Conservation (phyloP, 2,329 filamentous ascomycete genomes). For the Byssochlamys sp. region DNA sequence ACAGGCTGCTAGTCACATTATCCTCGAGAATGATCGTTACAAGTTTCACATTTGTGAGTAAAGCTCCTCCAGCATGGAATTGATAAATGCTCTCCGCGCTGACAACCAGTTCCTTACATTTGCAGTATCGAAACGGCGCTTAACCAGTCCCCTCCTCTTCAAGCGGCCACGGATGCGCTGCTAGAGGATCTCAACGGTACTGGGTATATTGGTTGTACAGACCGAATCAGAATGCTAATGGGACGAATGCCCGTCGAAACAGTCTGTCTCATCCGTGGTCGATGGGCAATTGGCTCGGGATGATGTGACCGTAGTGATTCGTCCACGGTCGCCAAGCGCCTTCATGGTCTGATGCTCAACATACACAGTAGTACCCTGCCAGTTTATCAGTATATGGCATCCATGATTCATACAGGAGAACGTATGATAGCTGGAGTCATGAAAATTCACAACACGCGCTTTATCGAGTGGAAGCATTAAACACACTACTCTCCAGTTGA, state of each 20-base stretch:
- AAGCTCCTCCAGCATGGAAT: background rate
- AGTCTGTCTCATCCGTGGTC: constrained; percentile 50
- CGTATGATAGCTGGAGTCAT: constrained; percentile 34
- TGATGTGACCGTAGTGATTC: constrained; percentile 54
- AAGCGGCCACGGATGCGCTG: background rate
- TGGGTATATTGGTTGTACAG: constrained; percentile 50
- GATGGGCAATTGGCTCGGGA: constrained; percentile 48
- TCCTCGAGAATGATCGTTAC: too few relatives aligned
- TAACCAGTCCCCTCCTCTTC: background rate
- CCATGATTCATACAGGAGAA: too few relatives aligned
- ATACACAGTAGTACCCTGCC: constrained; percentile 43
- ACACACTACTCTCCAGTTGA: too few relatives aligned
- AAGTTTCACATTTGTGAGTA: too few relatives aligned
- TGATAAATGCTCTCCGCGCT: background rate
- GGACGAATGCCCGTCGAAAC: constrained; percentile 48
- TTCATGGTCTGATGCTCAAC: constrained; percentile 54
- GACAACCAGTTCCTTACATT: background rate
- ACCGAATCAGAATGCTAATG: constrained; percentile 44
- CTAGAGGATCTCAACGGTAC: constrained; percentile 42
- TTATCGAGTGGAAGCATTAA: constrained; percentile 24
- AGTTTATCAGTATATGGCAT: background rate
- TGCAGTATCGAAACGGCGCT: background rate
- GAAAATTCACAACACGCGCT: constrained; percentile 14
- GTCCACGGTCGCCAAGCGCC: constrained; percentile 47
- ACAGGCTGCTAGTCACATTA: too few relatives aligned